These are phyloP conservation scores for Trichosanthes cucumerina DNA, from an alignment of 306 rosid species.

Conservation along the genomic window DNA sequence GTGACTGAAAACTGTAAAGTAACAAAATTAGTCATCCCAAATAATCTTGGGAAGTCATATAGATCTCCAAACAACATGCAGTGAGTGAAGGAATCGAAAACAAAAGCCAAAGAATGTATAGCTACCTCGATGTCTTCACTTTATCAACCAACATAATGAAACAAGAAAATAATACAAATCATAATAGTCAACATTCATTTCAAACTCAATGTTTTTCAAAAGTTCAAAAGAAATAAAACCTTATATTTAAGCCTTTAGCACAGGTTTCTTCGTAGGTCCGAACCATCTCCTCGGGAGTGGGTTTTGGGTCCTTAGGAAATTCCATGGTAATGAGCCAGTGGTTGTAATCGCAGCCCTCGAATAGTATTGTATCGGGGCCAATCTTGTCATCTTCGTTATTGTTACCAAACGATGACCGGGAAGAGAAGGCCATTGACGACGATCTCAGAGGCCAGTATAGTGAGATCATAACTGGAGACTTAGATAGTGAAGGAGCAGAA, in stretches of 20 bases:
- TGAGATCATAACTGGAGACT: neutral
- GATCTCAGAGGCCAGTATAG: slow-evolving; percentile 34
- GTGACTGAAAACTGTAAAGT: neutral
- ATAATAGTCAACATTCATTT: neutral
- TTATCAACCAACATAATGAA: neutral
- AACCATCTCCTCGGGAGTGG: slow-evolving; percentile 49
- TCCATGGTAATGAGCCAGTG: slow-evolving; percentile 80
- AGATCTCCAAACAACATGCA: neutral
- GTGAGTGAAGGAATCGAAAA: neutral
- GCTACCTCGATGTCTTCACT: neutral
- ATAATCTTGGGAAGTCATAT: neutral
- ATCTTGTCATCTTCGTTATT: slow-evolving; percentile 27
- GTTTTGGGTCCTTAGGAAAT: slow-evolving; percentile 38
- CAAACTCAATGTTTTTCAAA: neutral
- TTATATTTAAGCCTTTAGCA: slow-evolving; percentile 66
- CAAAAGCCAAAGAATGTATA: neutral
- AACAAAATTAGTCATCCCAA: neutral
- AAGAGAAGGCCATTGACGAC: slow-evolving; percentile 22
- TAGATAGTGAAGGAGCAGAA: slow-evolving; percentile 7
- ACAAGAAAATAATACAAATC: neutral
- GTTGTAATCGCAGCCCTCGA: slow-evolving; percentile 82
- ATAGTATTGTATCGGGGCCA: slow-evolving; percentile 60
- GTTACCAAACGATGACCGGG: slow-evolving; percentile 20
- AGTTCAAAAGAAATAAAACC: slow-evolving; percentile 21
- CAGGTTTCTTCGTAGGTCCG: slow-evolving; percentile 55